These are phyloP conservation scores for Irpex lacteus DNA, from an alignment of 1,284 basidiomycete genomes.

Conservation along the genomic window DNA sequence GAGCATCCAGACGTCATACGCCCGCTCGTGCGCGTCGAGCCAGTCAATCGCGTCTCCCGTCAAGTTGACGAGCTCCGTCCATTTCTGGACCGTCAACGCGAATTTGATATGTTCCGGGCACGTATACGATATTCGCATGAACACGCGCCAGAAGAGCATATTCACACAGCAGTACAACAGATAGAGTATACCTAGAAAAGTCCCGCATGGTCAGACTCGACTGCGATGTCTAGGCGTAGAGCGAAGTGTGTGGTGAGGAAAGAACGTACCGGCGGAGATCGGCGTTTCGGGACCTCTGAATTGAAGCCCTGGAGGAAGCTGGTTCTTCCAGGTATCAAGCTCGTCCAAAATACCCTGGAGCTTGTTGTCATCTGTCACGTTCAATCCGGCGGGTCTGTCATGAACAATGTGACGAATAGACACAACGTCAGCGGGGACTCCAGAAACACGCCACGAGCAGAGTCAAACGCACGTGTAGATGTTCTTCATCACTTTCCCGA, in stretches of 20 bases:
- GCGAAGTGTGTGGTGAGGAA: slow-evolving; percentile 9
- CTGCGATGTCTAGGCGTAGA: neutral
- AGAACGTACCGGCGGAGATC: slow-evolving; percentile 56
- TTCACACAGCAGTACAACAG: slow-evolving; percentile 84
- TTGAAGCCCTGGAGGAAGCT: slow-evolving; percentile 71
- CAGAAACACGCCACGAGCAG: slow-evolving; percentile 5
- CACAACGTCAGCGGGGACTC: slow-evolving; percentile 11
- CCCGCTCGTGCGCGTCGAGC: slow-evolving; percentile 77
- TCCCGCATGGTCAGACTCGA: neutral
- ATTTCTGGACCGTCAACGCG: slow-evolving; percentile 75
- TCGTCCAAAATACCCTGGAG: slow-evolving; percentile 69
- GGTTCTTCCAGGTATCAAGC: slow-evolving; percentile 74
- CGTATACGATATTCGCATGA: slow-evolving; percentile 91
- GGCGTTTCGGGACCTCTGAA: slow-evolving; percentile 70
- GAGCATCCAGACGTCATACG: slow-evolving; percentile 86
- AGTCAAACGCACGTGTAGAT: slow-evolving; percentile 68
- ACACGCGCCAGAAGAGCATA: slow-evolving; percentile 91
- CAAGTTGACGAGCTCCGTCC: slow-evolving; percentile 70
- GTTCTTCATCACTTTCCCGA: slow-evolving; percentile 87
- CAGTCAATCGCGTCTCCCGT: slow-evolving; percentile 86
- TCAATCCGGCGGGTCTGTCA: slow-evolving; percentile 79
- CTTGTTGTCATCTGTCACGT: slow-evolving; percentile 77
- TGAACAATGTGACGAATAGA: slow-evolving; percentile 5
- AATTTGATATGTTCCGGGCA: slow-evolving; percentile 86
- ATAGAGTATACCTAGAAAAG: slow-evolving; percentile 70